Evolutionary conservation across 1,284 basidiomycete species (phyloP), one percentile per base, ranked within the genome.

Genomic region (Puccinia hordei): DNA sequence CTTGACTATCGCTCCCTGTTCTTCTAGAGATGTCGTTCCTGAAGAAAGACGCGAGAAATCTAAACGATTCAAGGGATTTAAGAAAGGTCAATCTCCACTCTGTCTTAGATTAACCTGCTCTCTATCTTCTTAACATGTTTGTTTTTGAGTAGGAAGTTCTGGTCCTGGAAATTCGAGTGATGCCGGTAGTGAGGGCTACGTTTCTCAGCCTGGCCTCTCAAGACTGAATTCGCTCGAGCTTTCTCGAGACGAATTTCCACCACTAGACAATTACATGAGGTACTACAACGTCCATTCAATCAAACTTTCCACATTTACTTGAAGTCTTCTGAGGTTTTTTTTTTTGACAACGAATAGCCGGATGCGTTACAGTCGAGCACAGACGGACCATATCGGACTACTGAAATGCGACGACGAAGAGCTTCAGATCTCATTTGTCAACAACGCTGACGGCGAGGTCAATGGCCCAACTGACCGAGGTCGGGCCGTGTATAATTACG

Each of bases 321-420:
- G 57, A 59, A 30, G 57, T 33, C 30, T 33, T 4, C 30, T 59
- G 30, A 17, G 33, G 5, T 17, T 63, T 30, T 35, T 17, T 63
- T 22, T 59, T n/a, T 30, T 63, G 24, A 12, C 0, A 17, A 15
- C 17, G 33, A 8, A 38, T 38, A 73, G 69, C 30, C 69, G 53
- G 22, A 38, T 30, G 27, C 19, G 69, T 24, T 69, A 69, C 51
- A 57, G 51, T 55, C 44, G 69, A 57, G 46, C 69, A 35, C 69
- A 49, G 13, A 73, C 51, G 12, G 51, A 73, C 35, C 51, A 73
- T 57, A 38, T 55, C 24, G 69, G 51, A 19, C 35, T 51, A 0
- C 12, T 22, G 49, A 53, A 53, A 57, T 73, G 53, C 51, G 53
- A 51, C 33, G 49, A 73, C 35, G 69, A 73, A 35, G 69, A 73